Evolutionary conservation across 2,329 filamentous ascomycete genomes (phyloP).

Genomic region (Clarireedia monteithiana): DNA sequence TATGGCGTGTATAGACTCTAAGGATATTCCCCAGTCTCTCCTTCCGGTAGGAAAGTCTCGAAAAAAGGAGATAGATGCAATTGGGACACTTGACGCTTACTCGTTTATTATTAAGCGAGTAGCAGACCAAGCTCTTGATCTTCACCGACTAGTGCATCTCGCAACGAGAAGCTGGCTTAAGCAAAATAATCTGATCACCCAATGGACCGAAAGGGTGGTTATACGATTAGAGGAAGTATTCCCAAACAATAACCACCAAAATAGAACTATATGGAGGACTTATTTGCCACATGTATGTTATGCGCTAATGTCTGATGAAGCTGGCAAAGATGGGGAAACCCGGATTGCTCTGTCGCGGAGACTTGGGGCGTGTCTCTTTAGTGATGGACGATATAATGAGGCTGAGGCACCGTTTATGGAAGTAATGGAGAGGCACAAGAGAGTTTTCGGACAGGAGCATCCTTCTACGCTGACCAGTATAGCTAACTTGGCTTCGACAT

Average conservation of each 20-base stretch:
- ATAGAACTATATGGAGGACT: neutral
- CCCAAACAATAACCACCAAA: neutral
- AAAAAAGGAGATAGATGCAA: neutral
- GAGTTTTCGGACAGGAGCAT: neutral
- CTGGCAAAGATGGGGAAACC: too few species aligned
- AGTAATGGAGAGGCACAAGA: too few species aligned
- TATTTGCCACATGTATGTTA: neutral
- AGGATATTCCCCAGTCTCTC: too few species aligned
- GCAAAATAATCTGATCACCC: neutral
- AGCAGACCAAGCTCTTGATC: neutral
- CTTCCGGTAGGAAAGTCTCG: too few species aligned
- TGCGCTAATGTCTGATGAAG: too few species aligned
- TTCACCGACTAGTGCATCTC: neutral
- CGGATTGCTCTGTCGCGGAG: too few species aligned
- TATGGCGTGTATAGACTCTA: too few species aligned
- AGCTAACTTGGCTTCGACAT: neutral
- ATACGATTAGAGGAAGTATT: neutral
- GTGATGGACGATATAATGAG: too few species aligned
- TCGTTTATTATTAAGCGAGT: neutral
- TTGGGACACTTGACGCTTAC: neutral
- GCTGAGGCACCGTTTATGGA: too few species aligned
- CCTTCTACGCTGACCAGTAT: neutral
- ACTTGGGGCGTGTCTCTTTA: too few species aligned
- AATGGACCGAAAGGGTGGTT: neutral
- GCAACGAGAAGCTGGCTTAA: neutral